Percentiles rank a stretch among this genome's conserved stretches.
phyloP scores from a whole-genome alignment of 1,139 yeast species.

The Geotrichum restrictum region DNA sequence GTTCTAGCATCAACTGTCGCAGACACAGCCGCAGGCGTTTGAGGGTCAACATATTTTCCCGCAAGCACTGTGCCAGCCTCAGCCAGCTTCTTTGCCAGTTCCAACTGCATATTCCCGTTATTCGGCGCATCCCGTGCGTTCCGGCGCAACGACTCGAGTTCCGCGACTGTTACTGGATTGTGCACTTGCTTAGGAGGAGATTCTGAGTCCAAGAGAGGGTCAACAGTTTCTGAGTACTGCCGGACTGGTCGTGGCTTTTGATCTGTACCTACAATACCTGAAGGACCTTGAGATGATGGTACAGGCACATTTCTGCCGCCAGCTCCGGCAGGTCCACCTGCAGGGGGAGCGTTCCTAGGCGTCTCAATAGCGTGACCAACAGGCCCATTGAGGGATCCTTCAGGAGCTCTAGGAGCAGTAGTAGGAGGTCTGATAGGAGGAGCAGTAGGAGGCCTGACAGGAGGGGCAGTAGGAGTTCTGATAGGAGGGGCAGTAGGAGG shows the following conservation, averaged over 20 bases:
- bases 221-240: slow-evolving; percentile 23
- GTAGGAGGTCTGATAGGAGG: neutral
- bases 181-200: slow-evolving; percentile 18
- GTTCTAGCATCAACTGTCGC: slow-evolving; percentile 42
- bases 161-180: slow-evolving; percentile 30
- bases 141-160: slow-evolving; percentile 34
- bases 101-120: slow-evolving; percentile 37
- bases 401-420: neutral
- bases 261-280: slow-evolving; percentile 2
- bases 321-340: neutral
- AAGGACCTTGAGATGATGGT: neutral
- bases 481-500: neutral
- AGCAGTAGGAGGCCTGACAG: neutral
- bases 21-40: slow-evolving; percentile 28
- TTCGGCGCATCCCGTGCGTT: slow-evolving; percentile 33
- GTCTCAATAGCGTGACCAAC: neutral
- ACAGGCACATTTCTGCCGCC: neutral
- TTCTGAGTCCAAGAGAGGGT: slow-evolving; percentile 9
- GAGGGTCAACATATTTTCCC: slow-evolving; percentile 34
- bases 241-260: slow-evolving; percentile 32
- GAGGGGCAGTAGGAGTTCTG: neutral
- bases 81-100: slow-evolving; percentile 39
- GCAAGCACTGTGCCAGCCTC: slow-evolving; percentile 38
- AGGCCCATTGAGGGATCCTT: neutral
- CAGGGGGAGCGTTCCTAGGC: neutral